Percentiles rank a stretch among this genome's conserved stretches.
phyloP scores from a whole-genome alignment of 2,329 filamentous ascomycete genomes.

The Ciborinia camelliae region DNA sequence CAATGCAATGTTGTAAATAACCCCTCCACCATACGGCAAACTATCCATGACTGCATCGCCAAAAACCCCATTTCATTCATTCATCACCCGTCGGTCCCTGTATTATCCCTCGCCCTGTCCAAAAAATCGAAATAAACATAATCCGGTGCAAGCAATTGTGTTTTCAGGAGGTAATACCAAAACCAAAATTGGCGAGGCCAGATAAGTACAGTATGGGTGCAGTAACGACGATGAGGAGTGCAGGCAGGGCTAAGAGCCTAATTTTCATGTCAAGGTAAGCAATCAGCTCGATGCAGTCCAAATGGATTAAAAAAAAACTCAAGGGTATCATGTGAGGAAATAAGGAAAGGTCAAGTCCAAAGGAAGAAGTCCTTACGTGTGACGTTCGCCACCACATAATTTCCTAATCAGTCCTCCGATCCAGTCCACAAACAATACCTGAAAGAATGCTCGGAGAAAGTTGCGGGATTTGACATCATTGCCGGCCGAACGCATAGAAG shows the following conservation, averaged over 20 bases:
- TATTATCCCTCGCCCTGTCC: background rate
- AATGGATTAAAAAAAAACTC: conserved; percentile 1
- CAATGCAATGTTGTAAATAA: conserved; percentile 1
- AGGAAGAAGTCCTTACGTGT: conserved; percentile 31
- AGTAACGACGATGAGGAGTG: conserved; percentile 28
- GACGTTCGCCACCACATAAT: conserved; percentile 33
- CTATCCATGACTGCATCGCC: background rate
- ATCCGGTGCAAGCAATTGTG: conserved; percentile 51
- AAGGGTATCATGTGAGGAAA: conserved; percentile 14
- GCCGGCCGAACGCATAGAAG: conserved; percentile 30
- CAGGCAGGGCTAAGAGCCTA: conserved; percentile 32
- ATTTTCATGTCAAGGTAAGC: conserved; percentile 17
- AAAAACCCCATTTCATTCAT: background rate
- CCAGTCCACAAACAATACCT: conserved; percentile 39
- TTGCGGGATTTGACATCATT: conserved; percentile 31
- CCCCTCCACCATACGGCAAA: background rate
- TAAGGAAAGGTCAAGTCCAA: conserved; percentile 11
- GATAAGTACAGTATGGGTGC: conserved; percentile 31
- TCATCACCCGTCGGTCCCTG: background rate
- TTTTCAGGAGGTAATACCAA: conserved; percentile 28
- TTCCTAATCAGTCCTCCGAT: conserved; percentile 37
- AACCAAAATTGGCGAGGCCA: conserved; percentile 16
- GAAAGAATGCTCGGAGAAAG: conserved; percentile 37
- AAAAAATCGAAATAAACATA: conserved; percentile 51
- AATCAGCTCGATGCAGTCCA: conserved; percentile 17